Evolutionary conservation across 768 basidiomycete species (phyloP).

Genomic region (Lactarius trivialis): DNA sequence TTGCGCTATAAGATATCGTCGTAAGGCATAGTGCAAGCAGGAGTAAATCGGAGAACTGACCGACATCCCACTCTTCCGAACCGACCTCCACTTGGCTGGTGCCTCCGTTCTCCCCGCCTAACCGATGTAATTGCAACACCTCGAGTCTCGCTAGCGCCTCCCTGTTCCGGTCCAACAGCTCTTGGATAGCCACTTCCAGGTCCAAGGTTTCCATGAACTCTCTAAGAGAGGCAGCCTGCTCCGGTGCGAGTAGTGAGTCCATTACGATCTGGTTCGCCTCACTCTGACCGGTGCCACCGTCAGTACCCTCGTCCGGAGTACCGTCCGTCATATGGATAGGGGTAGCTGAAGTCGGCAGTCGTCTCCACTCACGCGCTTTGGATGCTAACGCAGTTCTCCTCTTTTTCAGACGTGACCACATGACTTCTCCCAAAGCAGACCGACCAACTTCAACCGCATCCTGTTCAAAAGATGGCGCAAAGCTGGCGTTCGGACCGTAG

Average conservation of each 20-base stretch:
- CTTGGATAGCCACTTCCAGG: slow-evolving; percentile 62
- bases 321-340: slow-evolving; percentile 6
- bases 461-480: slow-evolving; percentile 75
- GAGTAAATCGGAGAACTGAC: slow-evolving; percentile 36
- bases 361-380: slow-evolving; percentile 9
- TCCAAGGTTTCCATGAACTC: slow-evolving; percentile 53
- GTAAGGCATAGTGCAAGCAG: background rate
- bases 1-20: slow-evolving; percentile 44
- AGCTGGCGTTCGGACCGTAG: slow-evolving; percentile 68
- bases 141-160: slow-evolving; percentile 57
- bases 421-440: slow-evolving; percentile 50
- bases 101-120: slow-evolving; percentile 42
- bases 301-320: slow-evolving; percentile 10
- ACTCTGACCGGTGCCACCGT: slow-evolving; percentile 14
- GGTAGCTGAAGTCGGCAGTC: background rate
- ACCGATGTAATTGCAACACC: slow-evolving; percentile 54
- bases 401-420: slow-evolving; percentile 46
- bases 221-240: slow-evolving; percentile 53
- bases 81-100: slow-evolving; percentile 47
- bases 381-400: slow-evolving; percentile 28
- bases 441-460: slow-evolving; percentile 68
- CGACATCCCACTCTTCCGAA: slow-evolving; percentile 80
- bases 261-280: slow-evolving; percentile 37
- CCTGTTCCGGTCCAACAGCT: slow-evolving; percentile 59
- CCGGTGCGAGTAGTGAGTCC: slow-evolving; percentile 48